Conservation (phyloP, 768 basidiomycete species). For the Royoungia palumana region DNA sequence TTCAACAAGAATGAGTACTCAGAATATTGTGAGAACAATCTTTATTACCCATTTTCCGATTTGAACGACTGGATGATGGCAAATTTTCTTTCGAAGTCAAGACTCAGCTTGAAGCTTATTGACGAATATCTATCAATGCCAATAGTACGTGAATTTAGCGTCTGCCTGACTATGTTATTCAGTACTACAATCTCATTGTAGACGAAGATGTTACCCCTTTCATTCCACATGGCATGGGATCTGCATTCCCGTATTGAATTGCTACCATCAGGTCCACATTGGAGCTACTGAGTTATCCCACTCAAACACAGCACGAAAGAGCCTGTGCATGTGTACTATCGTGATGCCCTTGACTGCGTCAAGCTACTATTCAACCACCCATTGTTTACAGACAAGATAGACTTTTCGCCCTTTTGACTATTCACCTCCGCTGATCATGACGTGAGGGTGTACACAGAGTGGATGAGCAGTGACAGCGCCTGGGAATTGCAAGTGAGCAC, state of each 20-base stretch:
- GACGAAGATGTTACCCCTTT: not conserved
- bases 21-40: too few relatives aligned
- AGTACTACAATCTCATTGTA: too few relatives aligned
- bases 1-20: too few relatives aligned
- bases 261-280: slow-evolving; percentile 26
- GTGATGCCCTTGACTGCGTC: slow-evolving; percentile 22
- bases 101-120: too few relatives aligned
- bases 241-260: slow-evolving; percentile 24
- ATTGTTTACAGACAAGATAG: not conserved
- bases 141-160: too few relatives aligned
- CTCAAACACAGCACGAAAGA: slow-evolving; percentile 18
- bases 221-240: slow-evolving; percentile 28
- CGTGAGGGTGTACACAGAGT: slow-evolving; percentile 7
- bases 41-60: too few relatives aligned
- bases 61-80: too few relatives aligned
- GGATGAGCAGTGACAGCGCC: slow-evolving; percentile 14
- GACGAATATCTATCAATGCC: too few relatives aligned
- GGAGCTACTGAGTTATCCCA: slow-evolving; percentile 17
- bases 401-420: too few relatives aligned
- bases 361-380: slow-evolving; percentile 19
- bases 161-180: too few relatives aligned
- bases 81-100: too few relatives aligned
- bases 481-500: slow-evolving; percentile 27
- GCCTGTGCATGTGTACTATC: not conserved
- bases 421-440: too few relatives aligned